A percentile compares a stretch with the other conserved stretches of the same genome.
These are phyloP conservation scores for Lactuca saligna DNA, from an alignment of 129 eudicot species.

Conservation along the genomic window DNA sequence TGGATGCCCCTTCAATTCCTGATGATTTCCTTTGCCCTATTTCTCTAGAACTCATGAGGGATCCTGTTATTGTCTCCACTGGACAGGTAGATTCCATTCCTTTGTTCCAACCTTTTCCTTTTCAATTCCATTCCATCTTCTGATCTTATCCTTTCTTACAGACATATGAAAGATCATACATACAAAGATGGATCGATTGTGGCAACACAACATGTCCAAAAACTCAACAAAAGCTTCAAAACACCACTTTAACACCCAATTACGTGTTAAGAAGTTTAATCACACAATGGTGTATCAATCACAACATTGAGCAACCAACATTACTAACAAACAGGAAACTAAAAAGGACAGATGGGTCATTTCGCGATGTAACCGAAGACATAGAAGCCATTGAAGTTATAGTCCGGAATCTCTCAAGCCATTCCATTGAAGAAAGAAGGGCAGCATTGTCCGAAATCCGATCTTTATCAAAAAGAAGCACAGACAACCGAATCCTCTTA, in stretches of 20 bases:
- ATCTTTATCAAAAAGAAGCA: slow-evolving; percentile 85
- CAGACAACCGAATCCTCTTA: slow-evolving; percentile 75
- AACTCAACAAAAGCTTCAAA: slow-evolving; percentile 77
- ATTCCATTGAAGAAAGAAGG: slow-evolving; percentile 56
- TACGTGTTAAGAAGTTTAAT: slow-evolving; percentile 70
- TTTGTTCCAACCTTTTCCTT: neutral
- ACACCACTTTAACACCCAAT: slow-evolving; percentile 68
- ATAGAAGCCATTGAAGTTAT: slow-evolving; percentile 72
- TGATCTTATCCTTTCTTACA: slow-evolving; percentile 29
- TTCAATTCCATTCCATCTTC: neutral
- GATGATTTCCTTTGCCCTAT: slow-evolving; percentile 87
- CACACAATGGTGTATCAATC: slow-evolving; percentile 59
- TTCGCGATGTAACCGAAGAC: slow-evolving; percentile 83
- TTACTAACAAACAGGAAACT: slow-evolving; percentile 51
- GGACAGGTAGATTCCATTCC: slow-evolving; percentile 63
- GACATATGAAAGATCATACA: slow-evolving; percentile 90
- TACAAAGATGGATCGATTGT: slow-evolving; percentile 87
- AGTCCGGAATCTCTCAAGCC: slow-evolving; percentile 68
- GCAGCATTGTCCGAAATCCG: slow-evolving; percentile 74
- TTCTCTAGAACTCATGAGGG: slow-evolving; percentile 85
- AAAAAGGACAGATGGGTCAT: slow-evolving; percentile 82
- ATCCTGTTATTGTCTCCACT: slow-evolving; percentile 88
- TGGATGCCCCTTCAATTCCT: slow-evolving; percentile 55
- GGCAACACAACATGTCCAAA: slow-evolving; percentile 90
- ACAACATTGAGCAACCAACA: slow-evolving; percentile 66